phyloP scores from a whole-genome alignment of 495 filamentous ascomycete species.

The Paragyromitra xinjiangensis region DNA sequence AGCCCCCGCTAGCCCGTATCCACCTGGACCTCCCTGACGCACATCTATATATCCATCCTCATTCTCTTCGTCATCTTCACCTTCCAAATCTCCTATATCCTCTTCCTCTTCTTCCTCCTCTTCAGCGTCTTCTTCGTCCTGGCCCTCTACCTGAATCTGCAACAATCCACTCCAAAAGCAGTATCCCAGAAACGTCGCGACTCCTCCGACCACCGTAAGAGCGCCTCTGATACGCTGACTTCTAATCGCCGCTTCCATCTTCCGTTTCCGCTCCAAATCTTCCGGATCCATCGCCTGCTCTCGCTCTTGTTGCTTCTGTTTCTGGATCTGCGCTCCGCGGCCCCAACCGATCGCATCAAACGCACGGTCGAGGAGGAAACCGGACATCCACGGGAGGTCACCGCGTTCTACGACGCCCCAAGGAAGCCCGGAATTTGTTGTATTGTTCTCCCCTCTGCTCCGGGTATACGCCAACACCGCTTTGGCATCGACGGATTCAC shows the following conservation, averaged over 20 bases:
- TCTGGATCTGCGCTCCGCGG: not conserved
- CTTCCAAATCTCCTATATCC: not conserved
- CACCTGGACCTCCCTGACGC: not conserved
- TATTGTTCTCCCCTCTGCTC: not conserved
- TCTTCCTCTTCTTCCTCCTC: not conserved
- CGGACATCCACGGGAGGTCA: slow-evolving; percentile 49
- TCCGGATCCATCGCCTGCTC: slow-evolving; percentile 30
- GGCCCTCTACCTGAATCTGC: slow-evolving; percentile 12
- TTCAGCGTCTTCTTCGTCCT: not conserved
- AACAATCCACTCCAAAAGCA: slow-evolving; percentile 51
- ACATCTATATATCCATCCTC: not conserved
- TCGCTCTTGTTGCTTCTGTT: slow-evolving; percentile 24
- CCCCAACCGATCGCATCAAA: slow-evolving; percentile 32
- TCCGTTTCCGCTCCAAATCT: slow-evolving; percentile 23
- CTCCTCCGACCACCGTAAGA: slow-evolving; percentile 36
- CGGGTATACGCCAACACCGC: slow-evolving; percentile 37
- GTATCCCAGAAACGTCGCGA: slow-evolving; percentile 49
- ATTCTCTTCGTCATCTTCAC: not conserved
- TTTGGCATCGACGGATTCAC: slow-evolving; percentile 20
- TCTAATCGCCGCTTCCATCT: slow-evolving; percentile 13
- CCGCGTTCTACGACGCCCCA: slow-evolving; percentile 47
- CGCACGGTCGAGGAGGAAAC: slow-evolving; percentile 34
- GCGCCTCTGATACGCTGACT: slow-evolving; percentile 39
- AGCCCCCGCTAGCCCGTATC: slow-evolving; percentile 33
- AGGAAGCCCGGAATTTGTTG: slow-evolving; percentile 22